phyloP scores from a whole-genome alignment of 352 stramenopile species.

The Pythium sukuiense region DNA sequence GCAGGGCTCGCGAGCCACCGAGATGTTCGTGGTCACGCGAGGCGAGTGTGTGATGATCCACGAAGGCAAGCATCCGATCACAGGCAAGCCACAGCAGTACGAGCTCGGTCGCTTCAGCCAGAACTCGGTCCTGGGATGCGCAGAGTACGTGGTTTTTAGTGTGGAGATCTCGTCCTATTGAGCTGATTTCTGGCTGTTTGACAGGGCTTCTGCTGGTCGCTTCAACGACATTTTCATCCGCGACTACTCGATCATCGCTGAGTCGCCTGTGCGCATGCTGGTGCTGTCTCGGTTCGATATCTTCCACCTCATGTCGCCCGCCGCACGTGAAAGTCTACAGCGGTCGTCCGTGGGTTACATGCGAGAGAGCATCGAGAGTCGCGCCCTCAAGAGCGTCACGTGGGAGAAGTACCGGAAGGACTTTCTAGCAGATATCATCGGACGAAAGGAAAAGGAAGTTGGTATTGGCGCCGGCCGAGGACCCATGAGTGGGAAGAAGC shows the following conservation, averaged over 20 bases:
- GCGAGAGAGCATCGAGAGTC: constrained; percentile 65
- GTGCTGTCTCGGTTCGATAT: constrained; percentile 85
- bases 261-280: constrained; percentile 76
- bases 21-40: constrained; percentile 75
- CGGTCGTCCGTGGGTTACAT: constrained; percentile 56
- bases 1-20: constrained; percentile 68
- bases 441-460: constrained; percentile 21
- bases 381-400: constrained; percentile 70
- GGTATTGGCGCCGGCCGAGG: constrained; percentile 23
- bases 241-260: constrained; percentile 73
- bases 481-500: constrained; percentile 22
- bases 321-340: constrained; percentile 68
- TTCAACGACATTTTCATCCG: constrained; percentile 83
- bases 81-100: constrained; percentile 55
- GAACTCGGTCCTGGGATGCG: constrained; percentile 77
- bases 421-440: constrained; percentile 51
- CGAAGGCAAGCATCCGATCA: constrained; percentile 77
- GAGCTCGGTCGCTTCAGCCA: constrained; percentile 70
- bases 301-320: constrained; percentile 76
- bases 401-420: constrained; percentile 79
- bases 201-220: constrained; percentile 69
- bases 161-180: background rate
- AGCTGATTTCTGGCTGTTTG: background rate
- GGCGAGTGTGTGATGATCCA: constrained; percentile 76
- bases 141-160: constrained; percentile 53